Conservation (phyloP, 495 filamentous ascomycete genomes). For the Xylaria longipes region DNA sequence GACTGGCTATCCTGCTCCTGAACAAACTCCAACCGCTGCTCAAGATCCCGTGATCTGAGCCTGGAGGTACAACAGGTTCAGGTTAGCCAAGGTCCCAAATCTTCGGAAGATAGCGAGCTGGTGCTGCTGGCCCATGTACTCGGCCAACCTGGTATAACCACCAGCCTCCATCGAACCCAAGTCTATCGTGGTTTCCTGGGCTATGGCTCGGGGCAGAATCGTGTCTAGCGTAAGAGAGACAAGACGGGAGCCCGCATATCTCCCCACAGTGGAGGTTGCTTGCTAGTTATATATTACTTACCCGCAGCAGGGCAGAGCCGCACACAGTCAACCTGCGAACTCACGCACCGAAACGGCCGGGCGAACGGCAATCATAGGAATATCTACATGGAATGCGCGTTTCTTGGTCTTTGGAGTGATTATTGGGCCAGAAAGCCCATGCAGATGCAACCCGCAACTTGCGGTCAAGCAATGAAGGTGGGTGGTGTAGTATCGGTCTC, state of each 20-base stretch:
- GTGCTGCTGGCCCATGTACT: conserved; percentile 1
- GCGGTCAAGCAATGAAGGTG: too few relatives aligned
- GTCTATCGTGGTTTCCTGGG: not conserved
- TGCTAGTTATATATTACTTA: not conserved
- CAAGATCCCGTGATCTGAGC: conserved; percentile 6
- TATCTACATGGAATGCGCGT: too few relatives aligned
- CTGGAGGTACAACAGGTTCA: conserved; percentile 8
- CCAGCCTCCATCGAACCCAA: not conserved
- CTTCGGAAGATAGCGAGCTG: conserved; percentile 15
- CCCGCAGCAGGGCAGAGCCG: not conserved
- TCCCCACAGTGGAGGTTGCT: not conserved
- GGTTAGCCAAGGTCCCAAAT: conserved; percentile 6
- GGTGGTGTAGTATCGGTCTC: too few relatives aligned
- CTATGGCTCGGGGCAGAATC: not conserved
- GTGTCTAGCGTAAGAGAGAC: not conserved
- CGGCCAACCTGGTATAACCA: conserved; percentile 8
- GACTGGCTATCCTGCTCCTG: conserved; percentile 7
- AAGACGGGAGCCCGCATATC: not conserved
- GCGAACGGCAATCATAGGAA: too few relatives aligned
- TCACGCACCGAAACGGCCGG: too few relatives aligned
- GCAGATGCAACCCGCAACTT: too few relatives aligned
- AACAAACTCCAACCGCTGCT: not conserved
- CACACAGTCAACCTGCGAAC: not conserved
- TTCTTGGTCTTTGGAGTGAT: too few relatives aligned
- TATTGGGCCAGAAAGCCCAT: too few relatives aligned